A percentile compares a stretch with the other conserved stretches of the same genome.
Conservation (phyloP, 176 grass and related monocot genomes). For the Guadua angustifolia region DNA sequence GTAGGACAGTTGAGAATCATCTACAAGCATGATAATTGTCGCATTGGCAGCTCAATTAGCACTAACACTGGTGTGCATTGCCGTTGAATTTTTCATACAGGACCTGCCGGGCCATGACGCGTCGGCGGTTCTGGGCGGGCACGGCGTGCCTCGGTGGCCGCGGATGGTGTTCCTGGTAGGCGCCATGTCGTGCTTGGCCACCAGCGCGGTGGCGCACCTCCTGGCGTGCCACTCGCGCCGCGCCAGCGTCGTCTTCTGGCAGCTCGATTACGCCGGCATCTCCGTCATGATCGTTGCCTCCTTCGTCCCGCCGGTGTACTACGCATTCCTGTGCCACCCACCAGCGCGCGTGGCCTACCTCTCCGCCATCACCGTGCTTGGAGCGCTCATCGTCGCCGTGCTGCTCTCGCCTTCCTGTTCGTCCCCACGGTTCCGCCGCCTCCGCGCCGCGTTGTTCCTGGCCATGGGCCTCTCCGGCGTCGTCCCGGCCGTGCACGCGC, state of each 20-base stretch:
- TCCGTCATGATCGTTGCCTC: conserved; percentile 91
- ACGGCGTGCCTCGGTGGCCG: conserved; percentile 70
- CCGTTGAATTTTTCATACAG: conserved; percentile 25
- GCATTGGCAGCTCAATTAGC: not conserved
- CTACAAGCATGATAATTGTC: not conserved
- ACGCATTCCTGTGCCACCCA: conserved; percentile 86
- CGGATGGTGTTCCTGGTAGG: conserved; percentile 77
- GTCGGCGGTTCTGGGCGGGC: not conserved
- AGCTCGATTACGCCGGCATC: conserved; percentile 96
- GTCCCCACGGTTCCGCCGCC: conserved; percentile 64
- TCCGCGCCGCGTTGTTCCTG: conserved; percentile 76
- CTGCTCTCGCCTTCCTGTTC: conserved; percentile 72
- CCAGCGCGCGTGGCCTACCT: conserved; percentile 62
- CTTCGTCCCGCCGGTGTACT: conserved; percentile 89
- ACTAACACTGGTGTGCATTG: not conserved
- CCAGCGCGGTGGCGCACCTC: conserved; percentile 80
- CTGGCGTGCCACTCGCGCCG: conserved; percentile 86
- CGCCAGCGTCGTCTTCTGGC: conserved; percentile 68
- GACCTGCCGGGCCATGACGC: conserved; percentile 16
- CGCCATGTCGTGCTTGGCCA: conserved; percentile 77
- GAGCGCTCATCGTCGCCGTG: conserved; percentile 58
- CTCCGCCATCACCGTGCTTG: conserved; percentile 66
- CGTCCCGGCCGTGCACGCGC: conserved; percentile 72
- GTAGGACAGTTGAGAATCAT: not conserved
- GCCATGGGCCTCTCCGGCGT: conserved; percentile 84